A percentile compares a stretch with the other conserved stretches of the same genome.
Evolutionary conservation across 2,329 filamentous ascomycete genomes (phyloP).

Genomic region (Amesomyces nigricolor): DNA sequence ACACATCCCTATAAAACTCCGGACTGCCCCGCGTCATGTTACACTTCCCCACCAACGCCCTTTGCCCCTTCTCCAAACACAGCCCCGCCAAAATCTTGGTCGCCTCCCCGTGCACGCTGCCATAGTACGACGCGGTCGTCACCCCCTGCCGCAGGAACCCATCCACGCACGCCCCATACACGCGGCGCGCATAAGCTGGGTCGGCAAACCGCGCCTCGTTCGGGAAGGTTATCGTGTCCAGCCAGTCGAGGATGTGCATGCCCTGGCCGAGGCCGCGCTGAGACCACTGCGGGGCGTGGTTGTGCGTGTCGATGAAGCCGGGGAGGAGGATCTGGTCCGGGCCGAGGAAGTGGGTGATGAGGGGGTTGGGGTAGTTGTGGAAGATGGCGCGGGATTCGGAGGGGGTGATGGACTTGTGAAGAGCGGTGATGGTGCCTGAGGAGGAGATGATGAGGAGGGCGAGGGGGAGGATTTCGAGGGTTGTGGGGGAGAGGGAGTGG

Average conservation of each 20-base stretch:
- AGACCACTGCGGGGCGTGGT: constrained; percentile 57
- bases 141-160: constrained; percentile 57
- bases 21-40: constrained; percentile 56
- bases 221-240: constrained; percentile 58
- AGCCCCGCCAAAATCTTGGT: constrained; percentile 52
- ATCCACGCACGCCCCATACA: constrained; percentile 48
- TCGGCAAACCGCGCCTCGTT: constrained; percentile 57
- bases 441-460: constrained; percentile 20
- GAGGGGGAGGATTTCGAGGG: constrained; percentile 17
- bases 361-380: constrained; percentile 10
- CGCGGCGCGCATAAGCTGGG: constrained; percentile 43
- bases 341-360: constrained; percentile 16
- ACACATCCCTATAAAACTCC: constrained; percentile 46
- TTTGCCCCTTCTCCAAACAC: constrained; percentile 49
- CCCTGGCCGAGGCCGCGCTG: constrained; percentile 45
- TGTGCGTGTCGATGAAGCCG: constrained; percentile 61
- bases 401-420: constrained; percentile 23
- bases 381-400: constrained; percentile 10
- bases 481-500: constrained; percentile 17
- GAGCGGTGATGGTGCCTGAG: constrained; percentile 27
- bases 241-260: constrained; percentile 56
- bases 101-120: constrained; percentile 49
- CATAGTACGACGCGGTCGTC: constrained; percentile 58
- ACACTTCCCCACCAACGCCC: constrained; percentile 57
- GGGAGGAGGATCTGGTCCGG: constrained; percentile 50